These are phyloP conservation scores for Eimeria zaria DNA, from an alignment of 169 alveolate species.

Conservation along the genomic window DNA sequence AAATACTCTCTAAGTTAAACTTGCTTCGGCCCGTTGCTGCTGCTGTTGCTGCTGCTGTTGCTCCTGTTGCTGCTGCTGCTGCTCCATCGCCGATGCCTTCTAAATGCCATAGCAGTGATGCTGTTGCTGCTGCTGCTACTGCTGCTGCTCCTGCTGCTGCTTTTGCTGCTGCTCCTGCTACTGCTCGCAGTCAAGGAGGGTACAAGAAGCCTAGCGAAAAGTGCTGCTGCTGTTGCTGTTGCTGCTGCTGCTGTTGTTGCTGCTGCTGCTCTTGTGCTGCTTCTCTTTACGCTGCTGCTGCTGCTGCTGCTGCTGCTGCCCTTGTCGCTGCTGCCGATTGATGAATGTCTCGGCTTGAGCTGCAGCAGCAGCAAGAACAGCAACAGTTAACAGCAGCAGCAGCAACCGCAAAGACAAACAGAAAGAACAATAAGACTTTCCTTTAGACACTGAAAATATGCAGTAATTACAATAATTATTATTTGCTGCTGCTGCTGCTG, in stretches of 20 bases:
- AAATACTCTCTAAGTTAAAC: too few relatives aligned
- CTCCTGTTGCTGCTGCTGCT: background rate
- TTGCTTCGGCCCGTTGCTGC: background rate
- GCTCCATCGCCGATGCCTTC: too few relatives aligned
- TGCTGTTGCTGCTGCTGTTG: background rate
- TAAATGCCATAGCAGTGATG: background rate
- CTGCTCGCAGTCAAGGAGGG: background rate
- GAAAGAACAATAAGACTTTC: background rate
- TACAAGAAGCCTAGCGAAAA: background rate
- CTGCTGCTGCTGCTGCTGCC: background rate
- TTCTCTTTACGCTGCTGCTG: background rate
- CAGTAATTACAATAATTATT: background rate
- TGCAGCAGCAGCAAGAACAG: slow-evolving; percentile 23
- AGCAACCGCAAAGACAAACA: background rate
- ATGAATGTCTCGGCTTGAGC: background rate
- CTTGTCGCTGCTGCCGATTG: slow-evolving; percentile 8
- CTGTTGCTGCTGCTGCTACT: background rate
- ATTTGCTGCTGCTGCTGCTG: background rate
- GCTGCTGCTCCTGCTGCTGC: background rate
- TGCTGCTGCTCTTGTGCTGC: background rate
- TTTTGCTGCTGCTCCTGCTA: background rate
- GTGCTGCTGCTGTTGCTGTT: background rate
- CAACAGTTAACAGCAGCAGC: too few relatives aligned
- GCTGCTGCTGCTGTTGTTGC: slow-evolving; percentile 25
- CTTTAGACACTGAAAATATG: background rate